Conservation (phyloP, 2,329 filamentous ascomycete genomes). For the Sporothrix curviconia region DNA sequence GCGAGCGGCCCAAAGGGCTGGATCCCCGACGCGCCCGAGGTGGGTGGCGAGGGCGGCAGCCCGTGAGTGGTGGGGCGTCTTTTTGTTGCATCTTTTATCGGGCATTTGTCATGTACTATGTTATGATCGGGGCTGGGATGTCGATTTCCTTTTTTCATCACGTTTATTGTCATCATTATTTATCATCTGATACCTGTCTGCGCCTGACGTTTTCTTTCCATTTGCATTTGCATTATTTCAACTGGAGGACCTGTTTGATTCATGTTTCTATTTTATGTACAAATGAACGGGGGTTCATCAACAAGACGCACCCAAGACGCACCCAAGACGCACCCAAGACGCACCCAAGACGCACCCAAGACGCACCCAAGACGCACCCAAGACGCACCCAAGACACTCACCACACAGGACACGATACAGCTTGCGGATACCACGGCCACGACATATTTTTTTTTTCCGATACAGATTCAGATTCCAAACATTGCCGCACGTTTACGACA, state of each 20-base stretch:
- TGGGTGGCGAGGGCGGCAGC: neutral
- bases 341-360: neutral
- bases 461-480: neutral
- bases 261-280: neutral
- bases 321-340: neutral
- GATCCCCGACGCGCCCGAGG: conserved; percentile 63
- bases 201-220: too few relatives aligned
- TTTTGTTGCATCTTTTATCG: neutral
- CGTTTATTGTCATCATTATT: neutral
- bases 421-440: too few relatives aligned
- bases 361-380: too few relatives aligned
- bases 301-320: neutral
- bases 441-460: too few relatives aligned
- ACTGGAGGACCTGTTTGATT: neutral
- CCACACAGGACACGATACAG: too few relatives aligned
- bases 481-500: conserved; percentile 23
- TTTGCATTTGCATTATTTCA: neutral
- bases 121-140: too few relatives aligned
- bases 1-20: conserved; percentile 85
- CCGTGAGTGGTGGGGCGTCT: neutral
- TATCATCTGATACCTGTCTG: neutral
- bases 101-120: too few relatives aligned
- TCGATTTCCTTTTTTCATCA: neutral
- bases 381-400: too few relatives aligned
- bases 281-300: neutral